Evolutionary conservation across 805 yeast genomes (phyloP).

Genomic region (Saccharomycopsis javanensis): DNA sequence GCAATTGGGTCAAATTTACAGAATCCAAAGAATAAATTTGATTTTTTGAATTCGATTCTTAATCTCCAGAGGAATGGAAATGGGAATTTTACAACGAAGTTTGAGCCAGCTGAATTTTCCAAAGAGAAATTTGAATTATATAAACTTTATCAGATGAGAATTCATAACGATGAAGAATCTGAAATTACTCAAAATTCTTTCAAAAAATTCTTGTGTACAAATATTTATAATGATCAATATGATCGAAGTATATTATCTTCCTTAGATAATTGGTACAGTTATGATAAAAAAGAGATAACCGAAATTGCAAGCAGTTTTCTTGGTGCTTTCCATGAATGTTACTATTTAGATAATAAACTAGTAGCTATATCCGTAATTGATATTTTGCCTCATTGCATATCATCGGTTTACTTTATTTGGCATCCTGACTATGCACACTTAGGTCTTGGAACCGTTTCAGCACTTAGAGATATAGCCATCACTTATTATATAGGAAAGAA

Average conservation of each 20-base stretch:
- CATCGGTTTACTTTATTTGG: conserved; percentile 84
- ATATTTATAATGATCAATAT: conserved; percentile 40
- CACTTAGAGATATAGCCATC: conserved; percentile 57
- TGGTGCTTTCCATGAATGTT: conserved; percentile 67
- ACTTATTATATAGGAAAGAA: conserved; percentile 37
- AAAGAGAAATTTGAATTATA: conserved; percentile 54
- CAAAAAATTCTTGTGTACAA: conserved; percentile 54
- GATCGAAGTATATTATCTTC: conserved; percentile 18
- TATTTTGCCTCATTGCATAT: conserved; percentile 62
- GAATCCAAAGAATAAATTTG: conserved; percentile 15
- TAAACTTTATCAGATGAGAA: conserved; percentile 55
- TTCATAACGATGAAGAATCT: conserved; percentile 53
- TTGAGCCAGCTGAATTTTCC: conserved; percentile 44
- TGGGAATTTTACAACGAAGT: conserved; percentile 30
- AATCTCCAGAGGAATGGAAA: conserved; percentile 19
- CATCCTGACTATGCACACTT: conserved; percentile 66
- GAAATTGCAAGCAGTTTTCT: neutral
- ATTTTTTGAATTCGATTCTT: conserved; percentile 6
- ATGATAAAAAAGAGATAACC: neutral
- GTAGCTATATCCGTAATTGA: conserved; percentile 74
- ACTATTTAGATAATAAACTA: conserved; percentile 50
- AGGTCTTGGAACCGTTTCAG: conserved; percentile 72
- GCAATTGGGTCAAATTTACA: conserved; percentile 25
- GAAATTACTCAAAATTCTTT: conserved; percentile 43
- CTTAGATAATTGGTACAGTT: conserved; percentile 9